A percentile compares a stretch with the other conserved stretches of the same genome.
Conservation (phyloP, 192 early-diverging fungal genomes). For the Anaeromyces robustus region DNA sequence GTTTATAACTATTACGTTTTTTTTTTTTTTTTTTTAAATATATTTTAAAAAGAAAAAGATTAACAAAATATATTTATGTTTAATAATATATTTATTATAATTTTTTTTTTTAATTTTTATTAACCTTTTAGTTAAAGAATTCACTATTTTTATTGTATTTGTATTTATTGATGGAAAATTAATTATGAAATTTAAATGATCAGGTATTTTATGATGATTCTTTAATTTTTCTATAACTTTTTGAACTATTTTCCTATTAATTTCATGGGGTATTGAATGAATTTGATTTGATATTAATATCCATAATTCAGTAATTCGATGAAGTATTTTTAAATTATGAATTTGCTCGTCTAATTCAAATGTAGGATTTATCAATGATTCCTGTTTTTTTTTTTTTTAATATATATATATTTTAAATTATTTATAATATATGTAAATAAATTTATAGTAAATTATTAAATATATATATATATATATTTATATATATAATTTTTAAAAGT, state of each 20-base stretch:
- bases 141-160: background rate
- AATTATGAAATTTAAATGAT: background rate
- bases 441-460: too few relatives aligned
- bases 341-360: conserved; percentile 14
- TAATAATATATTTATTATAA: too few relatives aligned
- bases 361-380: conserved; percentile 9
- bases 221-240: conserved; percentile 3
- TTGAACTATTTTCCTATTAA: conserved; percentile 6
- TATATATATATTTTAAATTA: too few relatives aligned
- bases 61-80: too few relatives aligned
- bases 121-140: background rate
- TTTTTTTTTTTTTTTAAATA: too few relatives aligned
- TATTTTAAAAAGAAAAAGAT: too few relatives aligned
- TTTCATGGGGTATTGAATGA: conserved; percentile 9
- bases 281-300: conserved; percentile 10
- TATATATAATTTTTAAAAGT: too few relatives aligned
- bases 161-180: background rate
- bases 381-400: background rate
- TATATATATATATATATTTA: too few relatives aligned
- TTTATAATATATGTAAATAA: too few relatives aligned
- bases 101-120: too few relatives aligned
- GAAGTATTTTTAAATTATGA: conserved; percentile 3
- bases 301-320: conserved; percentile 13
- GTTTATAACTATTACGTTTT: background rate
- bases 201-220: background rate